Base-by-base conservation (phyloP, 768 basidiomycete species). In the Podaxis sp. region DNA sequence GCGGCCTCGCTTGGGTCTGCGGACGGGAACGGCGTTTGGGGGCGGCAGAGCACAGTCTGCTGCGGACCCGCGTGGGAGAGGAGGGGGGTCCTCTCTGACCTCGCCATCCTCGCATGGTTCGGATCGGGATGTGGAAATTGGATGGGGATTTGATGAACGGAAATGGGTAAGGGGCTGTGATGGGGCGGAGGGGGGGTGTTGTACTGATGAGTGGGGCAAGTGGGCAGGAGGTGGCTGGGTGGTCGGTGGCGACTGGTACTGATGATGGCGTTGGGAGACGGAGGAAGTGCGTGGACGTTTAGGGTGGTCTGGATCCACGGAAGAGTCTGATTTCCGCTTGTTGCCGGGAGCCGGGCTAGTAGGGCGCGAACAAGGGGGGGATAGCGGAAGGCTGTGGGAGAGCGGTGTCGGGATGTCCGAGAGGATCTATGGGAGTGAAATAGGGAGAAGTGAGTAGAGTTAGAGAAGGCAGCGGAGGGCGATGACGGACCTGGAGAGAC, bases 1-100 rank as follows among this genome's bases (percentile, higher is more conserved):
- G 69, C 79, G 79, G 62, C 88, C 86, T 53, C 86, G 84, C 67
- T 85, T 84, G 5, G 88, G 88, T 11, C 88, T 79, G 52, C 86
- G 82, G 61, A 89, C 80, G 61, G 88, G 89, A 18, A 86, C 80
- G 69, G 72, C 69, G 72, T 66, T 66, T 67, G 64, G 65, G 51
- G 65, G 61, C 40, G 48, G 37, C 28, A 59, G 57, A 21, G 37
- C 38, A 37, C 50, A 51, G 57, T 59, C 50, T 28, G 57, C 57
- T 59, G 57, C 57, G 57, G 57, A 59, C 57, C 57, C 51, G 71
- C 63, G 53, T 61, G 61, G 38, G 72, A 70, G 50, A 50, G 60
- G 59, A 53, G 47, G 48, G 10, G 47, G 52, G 32, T 52, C 83
- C 64, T 84, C 83, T 46, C 70, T 70, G 57, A 84, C 74, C 71